phyloP scores from a whole-genome alignment of 495 filamentous ascomycete genomes.

The Penicillium desertorum region DNA sequence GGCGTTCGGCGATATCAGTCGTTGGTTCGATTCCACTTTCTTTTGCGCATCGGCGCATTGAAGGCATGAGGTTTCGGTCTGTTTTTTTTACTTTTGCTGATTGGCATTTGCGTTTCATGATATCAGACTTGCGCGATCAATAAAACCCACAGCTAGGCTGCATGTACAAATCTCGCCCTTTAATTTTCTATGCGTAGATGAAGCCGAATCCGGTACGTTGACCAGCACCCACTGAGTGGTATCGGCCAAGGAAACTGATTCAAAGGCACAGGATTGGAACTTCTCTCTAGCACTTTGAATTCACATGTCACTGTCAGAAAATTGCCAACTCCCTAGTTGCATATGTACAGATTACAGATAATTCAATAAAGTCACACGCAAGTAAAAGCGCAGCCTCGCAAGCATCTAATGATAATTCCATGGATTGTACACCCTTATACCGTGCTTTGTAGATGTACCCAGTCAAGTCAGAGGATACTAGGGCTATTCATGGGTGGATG shows the following conservation, averaged over 20 bases:
- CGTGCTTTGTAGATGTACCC: not conserved
- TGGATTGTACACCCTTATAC: not conserved
- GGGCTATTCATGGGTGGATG: not conserved
- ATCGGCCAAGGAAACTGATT: not conserved
- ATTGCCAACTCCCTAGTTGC: not conserved
- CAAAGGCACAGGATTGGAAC: not conserved
- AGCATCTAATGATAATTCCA: not conserved
- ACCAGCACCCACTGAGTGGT: not conserved
- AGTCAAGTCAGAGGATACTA: not conserved
- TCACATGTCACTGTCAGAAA: not conserved
- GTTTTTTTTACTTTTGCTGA: constrained; percentile 23
- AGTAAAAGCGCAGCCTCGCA: not conserved
- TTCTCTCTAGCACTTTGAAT: not conserved
- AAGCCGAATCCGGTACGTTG: not conserved
- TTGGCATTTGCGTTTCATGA: constrained; percentile 27
- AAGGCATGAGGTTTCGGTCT: constrained; percentile 19
- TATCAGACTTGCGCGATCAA: constrained; percentile 23
- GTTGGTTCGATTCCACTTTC: constrained; percentile 22
- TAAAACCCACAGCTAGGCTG: constrained; percentile 7
- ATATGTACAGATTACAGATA: not conserved
- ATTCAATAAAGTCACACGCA: not conserved
- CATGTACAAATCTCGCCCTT: not conserved
- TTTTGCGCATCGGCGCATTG: constrained; percentile 23
- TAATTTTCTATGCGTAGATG: not conserved
- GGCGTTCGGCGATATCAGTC: constrained; percentile 36